These are phyloP conservation scores for Calcarisporium arbuscula DNA, from an alignment of 2,329 filamentous ascomycete genomes.

Conservation along the genomic window DNA sequence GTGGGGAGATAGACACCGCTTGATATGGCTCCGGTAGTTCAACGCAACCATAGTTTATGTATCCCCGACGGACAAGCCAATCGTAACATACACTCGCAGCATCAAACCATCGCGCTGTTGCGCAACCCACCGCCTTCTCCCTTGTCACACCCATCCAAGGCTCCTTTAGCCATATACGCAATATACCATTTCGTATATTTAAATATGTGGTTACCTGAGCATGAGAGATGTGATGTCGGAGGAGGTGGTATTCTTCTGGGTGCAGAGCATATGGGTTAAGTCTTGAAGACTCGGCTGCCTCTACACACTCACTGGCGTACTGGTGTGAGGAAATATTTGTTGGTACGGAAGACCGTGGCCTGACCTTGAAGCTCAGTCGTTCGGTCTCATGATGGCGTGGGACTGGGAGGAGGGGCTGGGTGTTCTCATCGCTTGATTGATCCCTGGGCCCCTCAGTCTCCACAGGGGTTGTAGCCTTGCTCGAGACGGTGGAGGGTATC, in stretches of 20 bases:
- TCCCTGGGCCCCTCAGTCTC: constrained; percentile 29
- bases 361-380: constrained; percentile 48
- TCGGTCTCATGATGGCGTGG: constrained; percentile 24
- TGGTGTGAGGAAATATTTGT: constrained; percentile 62
- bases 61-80: constrained; percentile 85
- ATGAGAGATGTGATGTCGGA: constrained; percentile 77
- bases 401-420: constrained; percentile 13
- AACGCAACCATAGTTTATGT: constrained; percentile 94
- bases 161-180: constrained; percentile 83
- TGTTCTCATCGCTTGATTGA: constrained; percentile 14
- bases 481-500: constrained; percentile 47
- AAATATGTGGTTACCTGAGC: constrained; percentile 91
- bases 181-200: constrained; percentile 90
- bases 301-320: constrained; percentile 87
- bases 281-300: constrained; percentile 81
- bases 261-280: constrained; percentile 87
- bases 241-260: constrained; percentile 71
- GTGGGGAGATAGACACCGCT: constrained; percentile 30
- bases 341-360: constrained; percentile 79
- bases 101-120: constrained; percentile 82
- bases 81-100: constrained; percentile 83
- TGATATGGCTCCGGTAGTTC: constrained; percentile 47
- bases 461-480: constrained; percentile 57
- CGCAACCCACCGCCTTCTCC: constrained; percentile 85
- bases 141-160: constrained; percentile 74